phyloP scores from a whole-genome alignment of 2,329 filamentous ascomycete species.

The Alternaria triticimaculans region DNA sequence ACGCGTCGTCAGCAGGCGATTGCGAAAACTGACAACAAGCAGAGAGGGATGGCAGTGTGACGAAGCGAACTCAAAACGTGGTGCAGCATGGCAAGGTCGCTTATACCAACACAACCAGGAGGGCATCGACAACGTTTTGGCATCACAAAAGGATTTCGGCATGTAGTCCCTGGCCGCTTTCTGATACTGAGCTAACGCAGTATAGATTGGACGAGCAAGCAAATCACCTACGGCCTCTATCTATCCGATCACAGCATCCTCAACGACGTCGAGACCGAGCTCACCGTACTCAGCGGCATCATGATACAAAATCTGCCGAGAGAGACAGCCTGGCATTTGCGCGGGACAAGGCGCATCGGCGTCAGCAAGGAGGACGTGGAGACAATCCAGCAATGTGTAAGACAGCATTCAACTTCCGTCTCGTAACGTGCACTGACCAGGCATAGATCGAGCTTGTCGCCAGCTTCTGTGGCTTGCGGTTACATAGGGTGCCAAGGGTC shows the following conservation, averaged over 20 bases:
- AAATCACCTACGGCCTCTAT: constrained; percentile 66
- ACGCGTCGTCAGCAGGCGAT: not conserved
- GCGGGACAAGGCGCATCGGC: constrained; percentile 58
- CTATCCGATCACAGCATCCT: constrained; percentile 63
- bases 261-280: constrained; percentile 61
- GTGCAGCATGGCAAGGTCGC: constrained; percentile 62
- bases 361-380: constrained; percentile 56
- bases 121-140: constrained; percentile 48
- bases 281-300: constrained; percentile 62
- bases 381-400: constrained; percentile 50
- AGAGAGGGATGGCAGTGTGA: constrained; percentile 65
- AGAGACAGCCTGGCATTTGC: constrained; percentile 64
- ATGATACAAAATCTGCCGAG: constrained; percentile 64
- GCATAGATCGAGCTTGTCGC: constrained; percentile 40
- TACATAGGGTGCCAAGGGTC: constrained; percentile 41
- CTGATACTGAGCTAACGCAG: not conserved
- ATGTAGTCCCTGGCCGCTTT: constrained; percentile 1
- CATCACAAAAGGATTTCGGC: constrained; percentile 57
- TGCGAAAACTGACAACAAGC: not conserved
- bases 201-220: constrained; percentile 58
- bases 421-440: constrained; percentile 8
- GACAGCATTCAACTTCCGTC: not conserved
- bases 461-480: constrained; percentile 32
- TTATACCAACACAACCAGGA: constrained; percentile 62
- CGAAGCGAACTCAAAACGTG: constrained; percentile 60